A percentile compares a stretch with the other conserved stretches of the same genome.
Conservation (phyloP, 768 basidiomycete genomes). For the Kwoniella sp. region DNA sequence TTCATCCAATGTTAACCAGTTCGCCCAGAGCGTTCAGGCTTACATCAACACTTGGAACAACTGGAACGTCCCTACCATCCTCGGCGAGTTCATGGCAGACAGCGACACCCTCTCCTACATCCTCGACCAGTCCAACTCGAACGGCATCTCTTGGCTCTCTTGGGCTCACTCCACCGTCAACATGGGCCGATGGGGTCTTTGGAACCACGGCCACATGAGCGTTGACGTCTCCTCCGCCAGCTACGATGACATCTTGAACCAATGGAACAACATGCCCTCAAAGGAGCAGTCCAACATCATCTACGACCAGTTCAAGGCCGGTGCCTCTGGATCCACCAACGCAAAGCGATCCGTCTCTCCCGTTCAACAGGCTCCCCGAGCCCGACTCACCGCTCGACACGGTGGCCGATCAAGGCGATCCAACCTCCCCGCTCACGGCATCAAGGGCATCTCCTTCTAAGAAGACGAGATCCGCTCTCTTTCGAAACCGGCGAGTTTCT, state of each 20-base stretch:
- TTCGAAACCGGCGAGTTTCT: not conserved
- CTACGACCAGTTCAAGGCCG: slow-evolving; percentile 29
- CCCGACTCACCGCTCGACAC: slow-evolving; percentile 22
- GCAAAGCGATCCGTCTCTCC: slow-evolving; percentile 17
- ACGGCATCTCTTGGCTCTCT: slow-evolving; percentile 38
- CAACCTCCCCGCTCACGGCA: slow-evolving; percentile 17
- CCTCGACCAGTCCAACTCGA: slow-evolving; percentile 37
- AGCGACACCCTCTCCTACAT: slow-evolving; percentile 39
- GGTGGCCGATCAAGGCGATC: slow-evolving; percentile 26
- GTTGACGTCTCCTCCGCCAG: slow-evolving; percentile 40
- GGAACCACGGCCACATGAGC: slow-evolving; percentile 29
- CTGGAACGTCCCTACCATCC: slow-evolving; percentile 38
- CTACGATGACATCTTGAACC: slow-evolving; percentile 37
- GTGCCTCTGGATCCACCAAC: slow-evolving; percentile 23
- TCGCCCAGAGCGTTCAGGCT: slow-evolving; percentile 19
- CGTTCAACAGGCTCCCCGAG: not conserved
- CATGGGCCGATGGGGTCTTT: slow-evolving; percentile 44
- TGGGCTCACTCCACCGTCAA: slow-evolving; percentile 44
- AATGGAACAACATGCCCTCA: slow-evolving; percentile 43
- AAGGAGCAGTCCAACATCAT: slow-evolving; percentile 21
- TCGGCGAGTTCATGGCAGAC: slow-evolving; percentile 50
- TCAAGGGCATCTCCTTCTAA: slow-evolving; percentile 25
- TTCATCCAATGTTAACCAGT: slow-evolving; percentile 31
- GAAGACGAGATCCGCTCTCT: not conserved
- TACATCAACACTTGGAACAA: slow-evolving; percentile 34